These are phyloP conservation scores for Fagopyrum homotropicum DNA, from an alignment of 148 eudicot genomes.

Conservation along the genomic window DNA sequence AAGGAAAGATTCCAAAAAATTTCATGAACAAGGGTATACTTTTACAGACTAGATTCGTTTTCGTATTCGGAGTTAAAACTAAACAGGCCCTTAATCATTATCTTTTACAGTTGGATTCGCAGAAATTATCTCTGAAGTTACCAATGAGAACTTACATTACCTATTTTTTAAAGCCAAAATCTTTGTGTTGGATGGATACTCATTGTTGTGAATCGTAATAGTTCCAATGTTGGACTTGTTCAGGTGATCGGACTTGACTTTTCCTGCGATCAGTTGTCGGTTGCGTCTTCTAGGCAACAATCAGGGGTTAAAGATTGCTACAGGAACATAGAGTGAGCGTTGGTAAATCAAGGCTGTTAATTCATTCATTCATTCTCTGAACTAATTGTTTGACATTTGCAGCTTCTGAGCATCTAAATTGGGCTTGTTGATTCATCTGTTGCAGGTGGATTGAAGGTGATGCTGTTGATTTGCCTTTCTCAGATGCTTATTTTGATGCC, in stretches of 20 bases:
- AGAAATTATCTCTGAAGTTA: neutral
- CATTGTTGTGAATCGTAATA: neutral
- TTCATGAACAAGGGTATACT: too few relatives aligned
- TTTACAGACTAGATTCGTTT: too few relatives aligned
- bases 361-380: constrained; percentile 2
- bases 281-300: constrained; percentile 69
- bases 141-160: neutral
- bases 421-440: neutral
- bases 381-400: neutral
- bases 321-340: constrained; percentile 78
- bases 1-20: too few relatives aligned
- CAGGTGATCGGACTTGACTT: constrained; percentile 85
- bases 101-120: neutral
- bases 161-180: neutral
- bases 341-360: constrained; percentile 26
- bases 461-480: constrained; percentile 75
- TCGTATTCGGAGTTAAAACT: too few relatives aligned
- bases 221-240: constrained; percentile 14
- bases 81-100: too few relatives aligned
- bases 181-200: neutral
- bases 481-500: constrained; percentile 63
- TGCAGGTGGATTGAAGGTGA: constrained; percentile 85
- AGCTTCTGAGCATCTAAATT: neutral
- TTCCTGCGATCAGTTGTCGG: constrained; percentile 53
- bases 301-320: constrained; percentile 38